Percentiles rank a stretch among this genome's conserved stretches.
Conservation (phyloP, 306 rosid species). For the Acmispon strigosus region DNA sequence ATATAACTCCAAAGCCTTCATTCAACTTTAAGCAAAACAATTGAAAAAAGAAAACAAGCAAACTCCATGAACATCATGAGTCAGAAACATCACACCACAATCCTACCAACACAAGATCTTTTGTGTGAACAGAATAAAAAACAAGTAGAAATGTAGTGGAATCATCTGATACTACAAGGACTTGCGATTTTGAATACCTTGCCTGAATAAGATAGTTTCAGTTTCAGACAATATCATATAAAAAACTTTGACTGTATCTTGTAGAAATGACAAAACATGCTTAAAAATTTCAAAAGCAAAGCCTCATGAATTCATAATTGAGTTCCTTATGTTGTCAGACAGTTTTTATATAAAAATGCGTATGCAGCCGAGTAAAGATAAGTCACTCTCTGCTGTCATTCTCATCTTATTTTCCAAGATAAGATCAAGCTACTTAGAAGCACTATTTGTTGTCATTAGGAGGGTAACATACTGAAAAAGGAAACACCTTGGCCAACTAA, state of each 20-base stretch:
- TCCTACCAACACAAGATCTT: too few relatives aligned
- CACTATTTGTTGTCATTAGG: not conserved
- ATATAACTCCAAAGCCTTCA: not conserved
- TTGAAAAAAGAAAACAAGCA: not conserved
- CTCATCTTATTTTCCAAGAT: not conserved
- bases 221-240: slow-evolving; percentile 7
- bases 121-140: too few relatives aligned
- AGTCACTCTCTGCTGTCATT: not conserved
- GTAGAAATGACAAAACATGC: not conserved
- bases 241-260: not conserved
- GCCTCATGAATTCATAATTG: not conserved
- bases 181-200: too few relatives aligned
- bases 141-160: too few relatives aligned
- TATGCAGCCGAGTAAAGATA: not conserved
- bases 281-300: not conserved
- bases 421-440: not conserved
- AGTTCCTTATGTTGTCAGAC: not conserved
- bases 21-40: not conserved
- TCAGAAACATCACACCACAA: too few relatives aligned
- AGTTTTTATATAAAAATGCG: not conserved
- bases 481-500: not conserved
- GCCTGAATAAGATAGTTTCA: not conserved
- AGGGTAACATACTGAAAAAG: not conserved
- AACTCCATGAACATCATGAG: too few relatives aligned
- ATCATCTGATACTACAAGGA: too few relatives aligned